Conservation (phyloP, 306 rosid species). For the Begonia masoniana region DNA sequence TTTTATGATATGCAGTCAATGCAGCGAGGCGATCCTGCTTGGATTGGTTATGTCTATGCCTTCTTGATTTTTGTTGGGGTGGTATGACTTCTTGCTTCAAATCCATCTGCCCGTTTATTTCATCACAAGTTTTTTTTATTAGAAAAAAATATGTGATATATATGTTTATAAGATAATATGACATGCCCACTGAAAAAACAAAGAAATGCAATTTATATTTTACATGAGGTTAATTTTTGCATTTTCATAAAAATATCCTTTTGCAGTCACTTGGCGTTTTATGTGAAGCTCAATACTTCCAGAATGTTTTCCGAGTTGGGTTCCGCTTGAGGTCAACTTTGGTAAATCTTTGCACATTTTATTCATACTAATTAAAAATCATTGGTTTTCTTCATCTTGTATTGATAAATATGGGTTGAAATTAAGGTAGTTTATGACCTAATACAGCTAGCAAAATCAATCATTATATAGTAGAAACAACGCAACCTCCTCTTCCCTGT, state of each 20-base stretch:
- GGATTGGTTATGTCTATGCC: slow-evolving; percentile 74
- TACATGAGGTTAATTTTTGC: background rate
- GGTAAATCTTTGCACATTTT: slow-evolving; percentile 33
- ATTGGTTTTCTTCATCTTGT: background rate
- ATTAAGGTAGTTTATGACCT: too few relatives aligned
- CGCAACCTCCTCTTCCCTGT: too few relatives aligned
- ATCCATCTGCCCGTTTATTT: slow-evolving; percentile 3
- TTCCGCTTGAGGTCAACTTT: slow-evolving; percentile 73
- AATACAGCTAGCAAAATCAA: too few relatives aligned
- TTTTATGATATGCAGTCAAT: slow-evolving; percentile 55
- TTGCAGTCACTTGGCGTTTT: slow-evolving; percentile 56
- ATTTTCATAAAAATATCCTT: background rate
- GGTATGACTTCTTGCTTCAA: slow-evolving; percentile 41
- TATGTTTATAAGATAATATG: background rate
- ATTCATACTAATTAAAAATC: background rate
- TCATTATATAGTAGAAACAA: too few relatives aligned
- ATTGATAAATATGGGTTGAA: background rate
- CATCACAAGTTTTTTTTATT: background rate
- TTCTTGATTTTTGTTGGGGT: slow-evolving; percentile 63
- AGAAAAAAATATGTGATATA: background rate
- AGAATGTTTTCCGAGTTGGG: slow-evolving; percentile 71
- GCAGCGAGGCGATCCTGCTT: slow-evolving; percentile 76
- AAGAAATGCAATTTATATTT: slow-evolving; percentile 2
- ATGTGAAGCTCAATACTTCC: slow-evolving; percentile 62
- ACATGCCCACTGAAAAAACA: too few relatives aligned